Percentiles rank a stretch among this genome's conserved stretches.
phyloP scores from a whole-genome alignment of 805 yeast genomes.

The Ogataea degrootiae region DNA sequence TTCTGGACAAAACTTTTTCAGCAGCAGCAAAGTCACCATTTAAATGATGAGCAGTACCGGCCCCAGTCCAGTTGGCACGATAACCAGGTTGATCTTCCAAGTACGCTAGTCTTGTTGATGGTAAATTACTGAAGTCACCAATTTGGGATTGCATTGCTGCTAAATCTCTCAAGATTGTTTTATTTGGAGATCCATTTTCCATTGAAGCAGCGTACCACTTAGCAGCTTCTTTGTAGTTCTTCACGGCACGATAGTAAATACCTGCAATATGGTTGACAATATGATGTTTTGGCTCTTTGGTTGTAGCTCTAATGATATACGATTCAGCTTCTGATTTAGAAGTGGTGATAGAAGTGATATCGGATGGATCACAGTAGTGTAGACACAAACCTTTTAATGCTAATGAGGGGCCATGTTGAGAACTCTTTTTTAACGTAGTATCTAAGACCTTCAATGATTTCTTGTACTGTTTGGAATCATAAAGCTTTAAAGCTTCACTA shows the following conservation, averaged over 20 bases:
- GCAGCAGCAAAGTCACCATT: constrained; percentile 64
- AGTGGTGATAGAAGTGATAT: background rate
- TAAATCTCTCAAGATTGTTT: constrained; percentile 76
- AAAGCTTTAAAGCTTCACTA: constrained; percentile 74
- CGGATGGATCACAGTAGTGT: constrained; percentile 40
- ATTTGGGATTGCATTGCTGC: constrained; percentile 74
- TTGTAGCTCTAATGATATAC: constrained; percentile 56
- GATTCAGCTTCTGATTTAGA: constrained; percentile 54
- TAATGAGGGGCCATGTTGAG: constrained; percentile 72
- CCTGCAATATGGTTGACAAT: constrained; percentile 85
- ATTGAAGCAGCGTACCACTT: constrained; percentile 71
- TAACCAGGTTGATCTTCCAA: constrained; percentile 74
- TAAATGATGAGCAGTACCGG: constrained; percentile 82
- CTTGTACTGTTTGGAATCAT: constrained; percentile 82
- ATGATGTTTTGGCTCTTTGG: constrained; percentile 56
- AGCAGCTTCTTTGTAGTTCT: constrained; percentile 70
- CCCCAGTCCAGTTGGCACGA: constrained; percentile 85
- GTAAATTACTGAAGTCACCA: constrained; percentile 64
- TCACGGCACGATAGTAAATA: constrained; percentile 66
- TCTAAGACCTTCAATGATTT: constrained; percentile 79
- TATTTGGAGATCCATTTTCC: constrained; percentile 73
- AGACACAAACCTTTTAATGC: constrained; percentile 80
- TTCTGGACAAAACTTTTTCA: constrained; percentile 64
- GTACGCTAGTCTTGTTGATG: constrained; percentile 59
- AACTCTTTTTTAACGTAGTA: constrained; percentile 65